These are phyloP conservation scores for Plasmodium inui DNA, from an alignment of 169 alveolate genomes.

Conservation along the genomic window DNA sequence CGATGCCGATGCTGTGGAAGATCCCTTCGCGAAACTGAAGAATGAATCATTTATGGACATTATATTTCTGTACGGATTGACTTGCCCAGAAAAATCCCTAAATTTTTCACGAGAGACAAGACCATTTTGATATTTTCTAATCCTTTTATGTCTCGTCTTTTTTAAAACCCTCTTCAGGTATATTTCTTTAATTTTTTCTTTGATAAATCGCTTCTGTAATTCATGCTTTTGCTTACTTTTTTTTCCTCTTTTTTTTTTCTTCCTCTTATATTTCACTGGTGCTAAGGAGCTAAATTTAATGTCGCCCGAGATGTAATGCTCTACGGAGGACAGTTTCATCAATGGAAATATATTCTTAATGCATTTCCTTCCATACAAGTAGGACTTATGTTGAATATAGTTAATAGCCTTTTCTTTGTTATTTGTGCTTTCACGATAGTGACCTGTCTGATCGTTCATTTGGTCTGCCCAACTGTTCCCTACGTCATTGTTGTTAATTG, in stretches of 20 bases:
- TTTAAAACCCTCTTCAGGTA: conserved; percentile 24
- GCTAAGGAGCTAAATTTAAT: conserved; percentile 74
- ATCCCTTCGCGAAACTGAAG: conserved; percentile 37
- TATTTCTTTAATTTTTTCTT: conserved; percentile 46
- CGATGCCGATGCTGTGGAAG: neutral
- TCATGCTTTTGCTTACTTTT: conserved; percentile 33
- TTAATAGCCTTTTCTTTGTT: neutral
- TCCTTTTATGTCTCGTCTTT: conserved; percentile 38
- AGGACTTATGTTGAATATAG: conserved; percentile 14
- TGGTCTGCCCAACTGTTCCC: neutral
- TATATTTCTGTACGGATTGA: conserved; percentile 30
- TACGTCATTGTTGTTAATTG: neutral
- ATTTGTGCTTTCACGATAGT: neutral
- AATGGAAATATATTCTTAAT: conserved; percentile 74
- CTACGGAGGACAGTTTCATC: conserved; percentile 64
- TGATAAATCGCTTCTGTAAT: conserved; percentile 41
- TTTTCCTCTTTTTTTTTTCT: conserved; percentile 20
- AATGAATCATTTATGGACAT: conserved; percentile 68
- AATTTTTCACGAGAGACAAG: neutral
- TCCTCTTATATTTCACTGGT: conserved; percentile 60
- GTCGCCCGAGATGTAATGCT: conserved; percentile 72
- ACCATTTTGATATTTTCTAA: conserved; percentile 14
- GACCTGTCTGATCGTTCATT: neutral
- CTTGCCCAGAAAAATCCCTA: neutral
- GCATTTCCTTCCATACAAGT: conserved; percentile 38